Base-by-base conservation (phyloP, 805 yeast species). In the Saccharomycopsis fermentans region DNA sequence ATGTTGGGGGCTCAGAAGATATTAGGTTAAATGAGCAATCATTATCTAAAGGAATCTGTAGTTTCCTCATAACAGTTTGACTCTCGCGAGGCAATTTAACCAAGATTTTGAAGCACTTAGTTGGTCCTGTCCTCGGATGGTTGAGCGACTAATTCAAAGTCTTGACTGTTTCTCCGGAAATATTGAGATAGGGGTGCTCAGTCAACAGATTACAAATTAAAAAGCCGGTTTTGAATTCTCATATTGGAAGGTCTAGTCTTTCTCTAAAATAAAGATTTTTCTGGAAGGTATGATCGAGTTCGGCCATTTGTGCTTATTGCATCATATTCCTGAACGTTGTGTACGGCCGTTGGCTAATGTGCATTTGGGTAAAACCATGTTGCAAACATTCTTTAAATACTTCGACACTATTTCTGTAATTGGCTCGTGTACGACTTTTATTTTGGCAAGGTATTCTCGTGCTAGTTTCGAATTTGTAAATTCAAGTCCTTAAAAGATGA, bases 341-440 rank as follows among this genome's bases (percentile, higher is more conserved):
- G 96, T 79, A 87, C 82, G 87, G 86, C 83, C 87, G 78, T 81
- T 77, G 94, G 83, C 95, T 83, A 68, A 79, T 92, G 82, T 84
- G 86, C 96, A 94, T 83, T 89, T 88, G 97, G 92, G 98, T 90
- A 88, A 88, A 91, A 91, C 98, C 98, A 91, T 92, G 96, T 90
- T 84, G 97, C 96, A 77, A 72, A 92, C 97, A 92, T 84, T 67
- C 70, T 57, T 59, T 61, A 58, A 54, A 43, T n/a, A 21, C 17
- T 50, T 54, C 54, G 51, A 34, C 6, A n/a, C n/a, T 21, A 5
- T 24, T 24, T 37, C 43, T 37, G 43, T 37, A 37, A n/a, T 32
- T 6, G 14, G 35, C 35, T 9, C n/a, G 2, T 37, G 8, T 37
- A 12, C 43, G 19, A 37, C 6, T 6, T 4, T 37, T 37, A n/a